Percentiles rank a stretch among this genome's conserved stretches.
Evolutionary conservation across 345 rosid genomes (phyloP).

Genomic region (Eucalyptus polyanthemos): DNA sequence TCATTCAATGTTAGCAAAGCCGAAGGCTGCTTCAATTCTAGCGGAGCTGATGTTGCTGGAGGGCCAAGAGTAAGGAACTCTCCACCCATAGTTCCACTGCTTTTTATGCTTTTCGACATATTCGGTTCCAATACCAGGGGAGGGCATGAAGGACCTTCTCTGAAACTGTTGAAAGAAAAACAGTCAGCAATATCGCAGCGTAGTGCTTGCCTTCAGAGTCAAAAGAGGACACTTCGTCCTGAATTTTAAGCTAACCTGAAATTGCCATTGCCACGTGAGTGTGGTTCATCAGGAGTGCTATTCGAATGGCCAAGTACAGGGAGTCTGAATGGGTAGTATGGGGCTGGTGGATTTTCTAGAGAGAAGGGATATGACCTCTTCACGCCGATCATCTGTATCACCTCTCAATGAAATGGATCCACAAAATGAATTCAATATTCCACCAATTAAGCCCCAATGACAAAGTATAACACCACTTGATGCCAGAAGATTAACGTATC

Average conservation of each 20-base stretch:
- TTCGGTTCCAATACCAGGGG: conserved; percentile 7
- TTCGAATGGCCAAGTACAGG: conserved; percentile 7
- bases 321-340: conserved; percentile 5
- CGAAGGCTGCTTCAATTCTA: conserved; percentile 4
- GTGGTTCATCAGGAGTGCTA: conserved; percentile 17
- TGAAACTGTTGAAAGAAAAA: neutral
- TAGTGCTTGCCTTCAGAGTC: neutral
- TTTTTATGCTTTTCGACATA: conserved; percentile 4
- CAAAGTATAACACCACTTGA: neutral
- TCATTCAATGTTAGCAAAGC: conserved; percentile 1
- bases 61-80: conserved; percentile 42
- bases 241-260: conserved; percentile 15
- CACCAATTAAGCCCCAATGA: neutral
- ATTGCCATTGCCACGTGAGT: conserved; percentile 7
- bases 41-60: conserved; percentile 5
- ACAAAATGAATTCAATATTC: neutral
- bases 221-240: neutral
- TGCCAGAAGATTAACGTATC: neutral
- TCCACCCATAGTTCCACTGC: conserved; percentile 3
- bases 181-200: neutral
- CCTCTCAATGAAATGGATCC: conserved; percentile 1
- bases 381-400: conserved; percentile 30
- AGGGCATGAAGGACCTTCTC: conserved; percentile 17
- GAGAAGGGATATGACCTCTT: conserved; percentile 44
- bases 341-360: conserved; percentile 13